A percentile compares a stretch with the other conserved stretches of the same genome.
These are phyloP conservation scores for Stachybotrys chartarum DNA, from an alignment of 2,329 filamentous ascomycete genomes.

Conservation along the genomic window DNA sequence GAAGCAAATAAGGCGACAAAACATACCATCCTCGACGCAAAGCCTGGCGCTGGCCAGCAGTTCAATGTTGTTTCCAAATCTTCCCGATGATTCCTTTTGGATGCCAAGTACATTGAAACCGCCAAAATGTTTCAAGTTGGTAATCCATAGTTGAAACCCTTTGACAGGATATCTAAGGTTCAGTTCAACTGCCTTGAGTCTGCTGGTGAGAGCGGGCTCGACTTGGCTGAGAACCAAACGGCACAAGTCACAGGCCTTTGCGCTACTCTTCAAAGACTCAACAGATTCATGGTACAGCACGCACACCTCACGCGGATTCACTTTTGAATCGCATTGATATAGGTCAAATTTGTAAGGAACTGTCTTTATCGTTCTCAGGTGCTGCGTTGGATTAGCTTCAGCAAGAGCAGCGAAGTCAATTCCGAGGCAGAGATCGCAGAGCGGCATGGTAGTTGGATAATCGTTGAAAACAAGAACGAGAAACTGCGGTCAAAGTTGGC, in stretches of 20 bases:
- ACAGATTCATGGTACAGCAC: neutral
- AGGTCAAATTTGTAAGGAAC: neutral
- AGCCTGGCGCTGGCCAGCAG: neutral
- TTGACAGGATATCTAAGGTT: neutral
- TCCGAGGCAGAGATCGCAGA: neutral
- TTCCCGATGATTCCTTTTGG: neutral
- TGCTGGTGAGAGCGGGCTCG: neutral
- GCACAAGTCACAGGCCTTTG: neutral
- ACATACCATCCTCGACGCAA: neutral
- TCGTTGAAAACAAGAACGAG: neutral
- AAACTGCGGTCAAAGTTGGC: neutral
- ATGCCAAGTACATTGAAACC: neutral
- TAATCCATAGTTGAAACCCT: neutral
- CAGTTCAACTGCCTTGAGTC: neutral
- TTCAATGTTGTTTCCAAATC: neutral
- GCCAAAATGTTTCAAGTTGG: neutral
- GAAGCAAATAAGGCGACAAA: neutral
- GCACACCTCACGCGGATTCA: neutral
- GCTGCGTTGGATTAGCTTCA: neutral
- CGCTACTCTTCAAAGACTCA: neutral
- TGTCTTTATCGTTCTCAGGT: neutral
- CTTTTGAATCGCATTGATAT: neutral
- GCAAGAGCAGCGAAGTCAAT: neutral
- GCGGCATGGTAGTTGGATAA: neutral
- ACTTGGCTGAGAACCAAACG: neutral